A percentile compares a stretch with the other conserved stretches of the same genome.
Conservation (phyloP, 2,329 filamentous ascomycete genomes). For the Trichoderma endophyticum region DNA sequence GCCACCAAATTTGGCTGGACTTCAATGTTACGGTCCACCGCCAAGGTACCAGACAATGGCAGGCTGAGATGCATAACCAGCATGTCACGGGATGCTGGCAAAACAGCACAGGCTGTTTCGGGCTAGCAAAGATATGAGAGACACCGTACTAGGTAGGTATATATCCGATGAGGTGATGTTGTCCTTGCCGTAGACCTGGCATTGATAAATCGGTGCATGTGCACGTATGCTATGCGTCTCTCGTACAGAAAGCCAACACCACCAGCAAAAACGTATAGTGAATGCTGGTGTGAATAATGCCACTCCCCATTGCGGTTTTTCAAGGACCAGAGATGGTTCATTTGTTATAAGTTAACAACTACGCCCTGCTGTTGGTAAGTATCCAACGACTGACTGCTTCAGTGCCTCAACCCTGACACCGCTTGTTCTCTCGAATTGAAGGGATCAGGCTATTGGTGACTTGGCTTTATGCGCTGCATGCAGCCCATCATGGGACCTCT, state of each 20-base stretch:
- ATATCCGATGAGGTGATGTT: background rate
- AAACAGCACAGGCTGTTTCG: background rate
- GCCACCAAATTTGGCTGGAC: background rate
- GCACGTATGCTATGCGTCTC: background rate
- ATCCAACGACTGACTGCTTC: background rate
- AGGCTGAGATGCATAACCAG: slow-evolving; percentile 8
- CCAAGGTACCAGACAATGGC: background rate
- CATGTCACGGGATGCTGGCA: slow-evolving; percentile 9
- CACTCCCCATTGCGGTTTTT: background rate
- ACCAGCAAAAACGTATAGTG: background rate
- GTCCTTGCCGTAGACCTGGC: background rate
- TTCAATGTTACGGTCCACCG: too few relatives aligned
- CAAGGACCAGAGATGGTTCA: too few relatives aligned
- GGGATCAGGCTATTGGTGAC: background rate
- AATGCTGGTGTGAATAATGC: too few relatives aligned
- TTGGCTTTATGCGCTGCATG: background rate
- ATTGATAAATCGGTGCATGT: background rate
- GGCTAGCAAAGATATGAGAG: background rate
- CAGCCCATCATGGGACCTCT: background rate
- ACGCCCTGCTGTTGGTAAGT: background rate
- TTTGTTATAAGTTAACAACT: background rate
- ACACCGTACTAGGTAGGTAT: background rate
- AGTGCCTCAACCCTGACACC: background rate
- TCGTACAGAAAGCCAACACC: background rate
- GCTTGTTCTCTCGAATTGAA: background rate